phyloP scores from a whole-genome alignment of 257 asterid genomes.

The Nicotiana tabacum region DNA sequence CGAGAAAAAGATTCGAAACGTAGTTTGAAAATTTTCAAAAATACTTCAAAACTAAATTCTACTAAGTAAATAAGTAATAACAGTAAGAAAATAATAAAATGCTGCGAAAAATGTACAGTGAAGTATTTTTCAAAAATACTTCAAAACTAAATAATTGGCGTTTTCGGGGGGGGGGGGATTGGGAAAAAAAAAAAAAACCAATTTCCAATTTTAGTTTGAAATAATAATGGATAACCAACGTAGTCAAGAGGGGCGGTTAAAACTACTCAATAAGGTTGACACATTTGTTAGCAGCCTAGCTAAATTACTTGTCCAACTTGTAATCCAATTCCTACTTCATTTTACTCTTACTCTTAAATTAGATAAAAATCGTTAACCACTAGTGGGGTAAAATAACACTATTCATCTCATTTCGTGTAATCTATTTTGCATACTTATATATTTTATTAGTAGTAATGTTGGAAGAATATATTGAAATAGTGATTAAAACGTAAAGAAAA shows the following conservation, averaged over 20 bases:
- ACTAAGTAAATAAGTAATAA: background rate
- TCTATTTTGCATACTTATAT: background rate
- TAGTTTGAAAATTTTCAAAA: too few relatives aligned
- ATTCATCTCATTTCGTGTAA: background rate
- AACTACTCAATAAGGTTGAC: background rate
- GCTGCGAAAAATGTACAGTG: too few relatives aligned
- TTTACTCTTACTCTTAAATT: background rate
- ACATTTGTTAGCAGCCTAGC: background rate
- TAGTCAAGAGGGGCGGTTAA: background rate
- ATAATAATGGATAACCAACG: background rate
- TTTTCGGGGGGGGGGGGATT: too few relatives aligned
- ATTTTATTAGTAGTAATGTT: background rate
- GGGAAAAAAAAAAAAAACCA: too few relatives aligned
- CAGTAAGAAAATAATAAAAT: background rate
- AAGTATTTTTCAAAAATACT: too few relatives aligned
- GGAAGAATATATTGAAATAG: background rate
- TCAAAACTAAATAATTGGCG: too few relatives aligned
- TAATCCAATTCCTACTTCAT: background rate
- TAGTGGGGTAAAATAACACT: background rate
- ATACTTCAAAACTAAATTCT: too few relatives aligned
- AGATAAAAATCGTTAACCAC: background rate
- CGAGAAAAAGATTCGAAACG: background rate
- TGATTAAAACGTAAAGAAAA: background rate
- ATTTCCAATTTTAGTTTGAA: background rate
- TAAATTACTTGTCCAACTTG: background rate